phyloP scores from a whole-genome alignment of 345 rosid genomes.

The Erysimum cheiranthoides region DNA sequence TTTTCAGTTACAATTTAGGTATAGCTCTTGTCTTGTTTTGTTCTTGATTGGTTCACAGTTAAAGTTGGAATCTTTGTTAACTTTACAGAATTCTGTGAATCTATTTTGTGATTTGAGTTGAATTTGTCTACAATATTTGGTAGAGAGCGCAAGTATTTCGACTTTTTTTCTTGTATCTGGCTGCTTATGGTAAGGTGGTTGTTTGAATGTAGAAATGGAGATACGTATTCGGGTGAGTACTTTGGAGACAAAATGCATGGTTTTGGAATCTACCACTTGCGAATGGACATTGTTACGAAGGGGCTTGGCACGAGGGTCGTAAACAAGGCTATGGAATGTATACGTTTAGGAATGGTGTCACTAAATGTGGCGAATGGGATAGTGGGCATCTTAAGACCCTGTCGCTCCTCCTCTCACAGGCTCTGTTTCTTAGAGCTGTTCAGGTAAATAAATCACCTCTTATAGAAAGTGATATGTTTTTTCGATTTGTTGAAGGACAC shows the following conservation, averaged over 20 bases:
- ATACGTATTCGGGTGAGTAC: conserved; percentile 80
- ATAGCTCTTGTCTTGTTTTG: neutral
- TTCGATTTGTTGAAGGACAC: neutral
- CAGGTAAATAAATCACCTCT: conserved; percentile 49
- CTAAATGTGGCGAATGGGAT: conserved; percentile 81
- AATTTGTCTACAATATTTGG: neutral
- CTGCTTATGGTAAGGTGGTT: neutral
- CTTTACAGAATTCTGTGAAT: neutral
- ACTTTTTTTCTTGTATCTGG: neutral
- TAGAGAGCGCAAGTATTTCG: neutral
- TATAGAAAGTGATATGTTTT: too few relatives aligned
- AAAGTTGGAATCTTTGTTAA: conserved; percentile 6
- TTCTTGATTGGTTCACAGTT: neutral
- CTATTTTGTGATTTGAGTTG: neutral
- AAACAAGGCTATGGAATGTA: conserved; percentile 89
- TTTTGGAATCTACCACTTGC: conserved; percentile 78
- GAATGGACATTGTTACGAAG: conserved; percentile 85
- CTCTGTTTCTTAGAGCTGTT: conserved; percentile 60
- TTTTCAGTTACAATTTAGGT: neutral
- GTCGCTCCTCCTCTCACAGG: conserved; percentile 51
- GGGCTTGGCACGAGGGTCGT: conserved; percentile 91
- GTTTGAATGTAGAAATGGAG: conserved; percentile 66
- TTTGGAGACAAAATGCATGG: conserved; percentile 93
- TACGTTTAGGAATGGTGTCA: conserved; percentile 65
- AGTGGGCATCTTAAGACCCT: conserved; percentile 56